Evolutionary conservation across 495 filamentous ascomycete species (phyloP), one percentile per base, ranked within the genome.

Genomic region (Penicillium ucsense): DNA sequence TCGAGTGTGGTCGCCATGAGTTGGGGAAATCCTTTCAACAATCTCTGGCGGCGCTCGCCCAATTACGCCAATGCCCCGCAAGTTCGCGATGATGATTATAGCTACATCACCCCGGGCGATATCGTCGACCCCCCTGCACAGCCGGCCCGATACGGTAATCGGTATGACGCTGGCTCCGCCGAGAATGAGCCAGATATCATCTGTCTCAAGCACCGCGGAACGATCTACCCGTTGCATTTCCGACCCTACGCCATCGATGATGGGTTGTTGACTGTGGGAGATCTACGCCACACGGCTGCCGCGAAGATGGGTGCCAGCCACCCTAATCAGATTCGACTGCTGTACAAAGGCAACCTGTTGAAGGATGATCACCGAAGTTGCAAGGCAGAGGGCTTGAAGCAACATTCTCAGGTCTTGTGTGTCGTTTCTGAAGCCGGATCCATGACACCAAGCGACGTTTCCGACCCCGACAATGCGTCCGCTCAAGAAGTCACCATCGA

Each of bases 281-380:
- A 84, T 45, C 68, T 95, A 33, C 72, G 82, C 29, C 70, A 78
- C 32, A 76, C 77, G 5, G 85, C 82, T 7, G 83, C 80, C 20
- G 66, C 79, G 46, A 72, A 83, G 46, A 73, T 84, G 52, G 76
- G 77, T 29, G 68, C 85, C 9, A 65, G 71, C 5, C 74, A 82
- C 48, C 72, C 78, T n/a, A 70, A 77, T 38, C 64, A 76, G 6
- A 65, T 95, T 52, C 84, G 82, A 54, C 63, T 95, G 59, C 75
- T 89, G 41, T 94, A 91, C 73, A 91, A 90, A 62, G 89, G 89
- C 7, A 81, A 80, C 48, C 74, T 82, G 11, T 64, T 95, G 35
- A 84, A 82, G 57, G 79, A 89, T 50, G 74, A 82, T 53, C 53
- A 68, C 6, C 64, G 67, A n/a, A 75, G 79, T 4, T 82, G 86